Evolutionary conservation across 352 stramenopile genomes (phyloP).

Genomic region (Phytophthora fragariaefolia): DNA sequence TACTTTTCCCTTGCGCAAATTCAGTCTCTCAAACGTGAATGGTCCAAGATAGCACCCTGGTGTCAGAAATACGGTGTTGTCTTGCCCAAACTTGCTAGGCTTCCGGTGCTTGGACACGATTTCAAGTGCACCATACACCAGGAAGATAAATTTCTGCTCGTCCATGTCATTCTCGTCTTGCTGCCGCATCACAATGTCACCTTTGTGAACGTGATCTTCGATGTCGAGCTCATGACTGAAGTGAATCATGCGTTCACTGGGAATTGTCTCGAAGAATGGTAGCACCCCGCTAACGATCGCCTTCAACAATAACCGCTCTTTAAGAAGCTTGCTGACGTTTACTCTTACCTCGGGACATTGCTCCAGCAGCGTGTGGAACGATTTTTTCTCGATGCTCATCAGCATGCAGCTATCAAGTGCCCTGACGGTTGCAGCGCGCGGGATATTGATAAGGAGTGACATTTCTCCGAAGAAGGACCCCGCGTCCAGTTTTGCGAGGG

Average conservation of each 20-base stretch:
- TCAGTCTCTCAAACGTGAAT: slow-evolving; percentile 78
- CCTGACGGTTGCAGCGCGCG: slow-evolving; percentile 70
- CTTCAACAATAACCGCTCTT: slow-evolving; percentile 75
- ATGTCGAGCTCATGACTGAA: slow-evolving; percentile 71
- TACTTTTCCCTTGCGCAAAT: slow-evolving; percentile 51
- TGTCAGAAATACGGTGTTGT: slow-evolving; percentile 66
- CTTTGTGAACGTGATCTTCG: slow-evolving; percentile 67
- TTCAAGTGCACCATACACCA: slow-evolving; percentile 78
- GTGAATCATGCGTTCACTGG: slow-evolving; percentile 54
- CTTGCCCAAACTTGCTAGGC: slow-evolving; percentile 23
- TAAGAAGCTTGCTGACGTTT: slow-evolving; percentile 64
- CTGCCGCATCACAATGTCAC: slow-evolving; percentile 53
- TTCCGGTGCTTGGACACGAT: slow-evolving; percentile 52
- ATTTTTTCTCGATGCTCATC: slow-evolving; percentile 80
- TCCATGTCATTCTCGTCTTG: slow-evolving; percentile 45
- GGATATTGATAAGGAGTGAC: slow-evolving; percentile 83
- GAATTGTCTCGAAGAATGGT: slow-evolving; percentile 69
- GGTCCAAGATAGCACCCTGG: slow-evolving; percentile 74
- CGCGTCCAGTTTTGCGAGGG: slow-evolving; percentile 66
- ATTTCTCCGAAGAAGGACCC: slow-evolving; percentile 87
- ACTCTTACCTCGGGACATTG: slow-evolving; percentile 59
- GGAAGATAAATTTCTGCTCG: slow-evolving; percentile 56
- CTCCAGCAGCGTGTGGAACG: slow-evolving; percentile 70
- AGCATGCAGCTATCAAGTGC: slow-evolving; percentile 78
- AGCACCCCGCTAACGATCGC: slow-evolving; percentile 77